These are phyloP conservation scores for Wickerhamiella qilinensis DNA, from an alignment of 805 yeast species.

Conservation along the genomic window DNA sequence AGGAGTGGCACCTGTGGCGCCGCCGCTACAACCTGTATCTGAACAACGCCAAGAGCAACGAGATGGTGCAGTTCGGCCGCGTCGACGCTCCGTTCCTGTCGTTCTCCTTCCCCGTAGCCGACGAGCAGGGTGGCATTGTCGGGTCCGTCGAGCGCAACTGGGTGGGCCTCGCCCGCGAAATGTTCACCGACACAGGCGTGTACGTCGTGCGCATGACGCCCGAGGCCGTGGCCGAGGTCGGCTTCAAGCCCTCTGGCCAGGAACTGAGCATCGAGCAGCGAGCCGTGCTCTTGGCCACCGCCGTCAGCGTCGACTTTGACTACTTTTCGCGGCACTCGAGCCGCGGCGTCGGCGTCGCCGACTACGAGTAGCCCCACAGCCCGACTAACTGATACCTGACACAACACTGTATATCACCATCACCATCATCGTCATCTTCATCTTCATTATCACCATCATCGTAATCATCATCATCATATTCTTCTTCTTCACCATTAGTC, in stretches of 20 bases:
- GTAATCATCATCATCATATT: too few species aligned
- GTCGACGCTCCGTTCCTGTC: constrained; percentile 79
- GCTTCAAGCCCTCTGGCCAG: constrained; percentile 32
- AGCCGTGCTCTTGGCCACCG: constrained; percentile 72
- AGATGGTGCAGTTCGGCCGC: constrained; percentile 64
- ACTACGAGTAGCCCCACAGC: neutral
- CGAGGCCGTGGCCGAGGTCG: constrained; percentile 37
- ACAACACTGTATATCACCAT: too few species aligned
- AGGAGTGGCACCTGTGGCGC: constrained; percentile 92
- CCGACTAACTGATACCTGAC: too few species aligned
- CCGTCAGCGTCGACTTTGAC: constrained; percentile 88
- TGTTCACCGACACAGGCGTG: constrained; percentile 89
- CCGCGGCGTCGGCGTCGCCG: constrained; percentile 22
- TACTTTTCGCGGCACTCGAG: constrained; percentile 88
- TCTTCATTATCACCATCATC: too few species aligned
- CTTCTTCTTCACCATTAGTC: too few species aligned
- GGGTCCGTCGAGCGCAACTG: constrained; percentile 83
- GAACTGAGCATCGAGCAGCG: constrained; percentile 60
- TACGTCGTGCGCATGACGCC: constrained; percentile 77
- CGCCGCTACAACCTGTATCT: constrained; percentile 67
- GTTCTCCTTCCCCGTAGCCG: constrained; percentile 66
- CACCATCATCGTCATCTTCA: too few species aligned
- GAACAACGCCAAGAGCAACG: constrained; percentile 22
- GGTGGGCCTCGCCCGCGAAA: constrained; percentile 87
- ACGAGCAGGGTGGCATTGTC: constrained; percentile 40